Evolutionary conservation across 2,329 filamentous ascomycete species (phyloP), one percentile per base, ranked within the genome.

Genomic region (Drechmeria coniospora): DNA sequence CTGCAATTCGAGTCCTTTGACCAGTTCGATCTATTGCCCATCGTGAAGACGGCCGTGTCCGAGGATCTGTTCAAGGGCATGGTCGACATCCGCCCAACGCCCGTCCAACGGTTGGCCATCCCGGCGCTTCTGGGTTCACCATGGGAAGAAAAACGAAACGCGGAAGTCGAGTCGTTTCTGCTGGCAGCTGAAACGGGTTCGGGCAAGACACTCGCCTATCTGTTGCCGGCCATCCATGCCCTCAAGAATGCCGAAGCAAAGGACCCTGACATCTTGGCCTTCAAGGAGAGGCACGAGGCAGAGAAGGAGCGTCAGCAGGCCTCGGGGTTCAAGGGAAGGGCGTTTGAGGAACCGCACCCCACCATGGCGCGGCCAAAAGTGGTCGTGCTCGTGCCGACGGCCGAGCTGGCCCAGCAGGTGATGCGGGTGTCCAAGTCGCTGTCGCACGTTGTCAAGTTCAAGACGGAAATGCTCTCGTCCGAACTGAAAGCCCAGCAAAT

Each of bases 161-260:
- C 56, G 33, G 67, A 60, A 55, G 34, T 37, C 27, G 35, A 41
- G 22, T 53, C 53, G 1, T 94, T 82, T 46, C 64, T 98, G 9
- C 63, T 98, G 27, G 90, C 90, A 4, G 90, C 90, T 8, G 90
- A 98, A 60, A 98, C 90, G 1, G 90, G 90, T 9, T 95, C 90
- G 1, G 90, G 90, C 34, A 98, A 98, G 61, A 98, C 90, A 1
- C 61, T 98, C 35, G 83, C 90, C 7, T 98, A 98, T 47, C 60
- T 95, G 5, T 55, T 94, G 5, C 92, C 90, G 0, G 67, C 77
- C 11, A 63, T 98, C 28, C 74, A 98, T 53, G 79, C 81, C 7
- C 54, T 98, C 42, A 98, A 98, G 56, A 59, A 70, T 19, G 74
- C 72, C 5, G 81, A 87, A 45, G 60, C 62, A 1, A 50, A 57